Percentiles rank a stretch among this genome's conserved stretches.
Evolutionary conservation across 306 rosid genomes (phyloP).

Genomic region (Cucurbita pepo): DNA sequence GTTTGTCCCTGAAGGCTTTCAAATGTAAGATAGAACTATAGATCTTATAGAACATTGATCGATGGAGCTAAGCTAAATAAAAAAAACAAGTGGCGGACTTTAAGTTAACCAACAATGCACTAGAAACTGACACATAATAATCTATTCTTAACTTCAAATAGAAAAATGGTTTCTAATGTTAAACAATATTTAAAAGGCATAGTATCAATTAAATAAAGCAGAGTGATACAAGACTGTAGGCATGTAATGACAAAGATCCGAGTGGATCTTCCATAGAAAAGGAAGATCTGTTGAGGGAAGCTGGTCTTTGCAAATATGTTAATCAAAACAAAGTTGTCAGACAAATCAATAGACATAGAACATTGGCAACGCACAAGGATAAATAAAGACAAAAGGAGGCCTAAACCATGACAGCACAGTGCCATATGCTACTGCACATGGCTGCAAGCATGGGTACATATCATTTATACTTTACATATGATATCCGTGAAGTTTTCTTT

Average conservation of each 20-base stretch:
- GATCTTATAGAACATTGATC: too few relatives aligned
- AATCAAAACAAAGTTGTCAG: conserved; percentile 2
- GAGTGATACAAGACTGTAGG: background rate
- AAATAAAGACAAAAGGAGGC: background rate
- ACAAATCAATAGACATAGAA: background rate
- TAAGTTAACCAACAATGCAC: background rate
- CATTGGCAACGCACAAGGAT: background rate
- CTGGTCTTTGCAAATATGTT: background rate
- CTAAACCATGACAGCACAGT: background rate
- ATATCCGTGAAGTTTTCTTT: background rate
- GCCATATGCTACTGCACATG: background rate
- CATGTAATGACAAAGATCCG: background rate
- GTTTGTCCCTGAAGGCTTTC: too few relatives aligned
- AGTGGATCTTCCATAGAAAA: background rate
- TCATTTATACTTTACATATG: background rate
- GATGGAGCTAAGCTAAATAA: too few relatives aligned
- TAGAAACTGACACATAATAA: background rate
- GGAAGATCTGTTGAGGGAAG: background rate
- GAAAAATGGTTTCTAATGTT: background rate
- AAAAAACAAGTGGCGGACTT: background rate
- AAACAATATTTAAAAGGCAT: background rate
- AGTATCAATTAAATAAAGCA: background rate
- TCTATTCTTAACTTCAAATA: background rate
- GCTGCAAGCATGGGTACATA: background rate
- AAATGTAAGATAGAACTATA: too few relatives aligned